Conservation (phyloP, 164 flowering plant genomes). For the Houttuynia cordata region DNA sequence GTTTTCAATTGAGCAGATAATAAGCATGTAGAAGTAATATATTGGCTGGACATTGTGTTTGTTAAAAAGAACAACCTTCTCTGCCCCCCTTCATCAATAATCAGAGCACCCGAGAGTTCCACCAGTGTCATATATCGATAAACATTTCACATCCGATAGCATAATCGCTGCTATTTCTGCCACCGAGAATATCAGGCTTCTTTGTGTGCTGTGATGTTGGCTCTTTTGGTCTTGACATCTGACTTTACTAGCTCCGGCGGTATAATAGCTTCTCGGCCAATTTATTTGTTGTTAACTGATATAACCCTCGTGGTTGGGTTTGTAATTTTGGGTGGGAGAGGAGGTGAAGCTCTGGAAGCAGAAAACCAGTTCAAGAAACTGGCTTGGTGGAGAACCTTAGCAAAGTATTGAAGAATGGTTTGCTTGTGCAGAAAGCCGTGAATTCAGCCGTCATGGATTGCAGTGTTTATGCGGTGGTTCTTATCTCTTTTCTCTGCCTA, state of each 20-base stretch:
- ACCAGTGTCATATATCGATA: neutral
- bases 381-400: neutral
- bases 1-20: neutral
- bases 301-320: conserved; percentile 2
- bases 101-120: neutral
- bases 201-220: neutral
- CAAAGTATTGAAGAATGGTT: neutral
- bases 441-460: conserved; percentile 1
- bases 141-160: no score
- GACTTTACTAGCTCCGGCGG: neutral
- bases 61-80: neutral
- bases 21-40: no score
- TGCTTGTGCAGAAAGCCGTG: conserved; percentile 2
- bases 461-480: neutral
- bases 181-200: neutral
- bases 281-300: neutral
- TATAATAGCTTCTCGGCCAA: neutral
- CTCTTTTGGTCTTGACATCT: neutral
- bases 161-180: neutral
- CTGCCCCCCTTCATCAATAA: no score
- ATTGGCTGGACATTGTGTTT: neutral
- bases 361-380: neutral
- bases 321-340: neutral
- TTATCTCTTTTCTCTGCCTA: neutral
- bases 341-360: neutral